Conservation (phyloP, 2,329 filamentous ascomycete genomes). For the Xylariaceae sp. region DNA sequence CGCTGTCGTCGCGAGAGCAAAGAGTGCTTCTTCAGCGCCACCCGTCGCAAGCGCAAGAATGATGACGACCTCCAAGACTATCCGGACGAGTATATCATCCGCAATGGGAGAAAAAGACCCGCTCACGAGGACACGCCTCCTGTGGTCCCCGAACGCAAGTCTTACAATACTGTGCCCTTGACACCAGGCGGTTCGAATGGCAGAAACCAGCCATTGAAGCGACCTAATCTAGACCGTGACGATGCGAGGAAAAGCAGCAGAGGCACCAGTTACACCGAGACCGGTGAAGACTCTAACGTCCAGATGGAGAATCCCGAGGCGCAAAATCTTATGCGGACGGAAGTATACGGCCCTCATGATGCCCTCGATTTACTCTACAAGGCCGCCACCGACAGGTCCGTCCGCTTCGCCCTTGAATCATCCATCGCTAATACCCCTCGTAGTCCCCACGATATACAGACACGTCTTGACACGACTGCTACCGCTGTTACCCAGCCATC, state of each 20-base stretch:
- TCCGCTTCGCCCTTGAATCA: constrained; percentile 13
- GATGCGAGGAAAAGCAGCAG: constrained; percentile 29
- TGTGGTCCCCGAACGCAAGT: constrained; percentile 33
- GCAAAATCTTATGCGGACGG: constrained; percentile 59
- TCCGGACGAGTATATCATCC: constrained; percentile 63
- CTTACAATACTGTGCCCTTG: constrained; percentile 54
- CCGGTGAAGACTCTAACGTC: constrained; percentile 52
- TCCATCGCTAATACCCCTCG: constrained; percentile 16
- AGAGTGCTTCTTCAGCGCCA: constrained; percentile 95
- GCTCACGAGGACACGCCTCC: constrained; percentile 44
- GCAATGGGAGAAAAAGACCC: constrained; percentile 69
- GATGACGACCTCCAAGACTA: constrained; percentile 56
- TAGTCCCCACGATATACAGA: constrained; percentile 25
- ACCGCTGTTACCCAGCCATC: constrained; percentile 21
- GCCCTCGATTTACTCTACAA: constrained; percentile 88
- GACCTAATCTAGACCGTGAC: constrained; percentile 45
- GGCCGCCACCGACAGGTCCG: constrained; percentile 64
- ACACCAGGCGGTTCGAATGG: constrained; percentile 64
- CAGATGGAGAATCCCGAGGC: constrained; percentile 63
- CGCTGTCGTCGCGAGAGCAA: constrained; percentile 93
- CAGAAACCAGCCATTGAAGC: constrained; percentile 60
- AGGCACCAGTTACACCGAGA: constrained; percentile 25
- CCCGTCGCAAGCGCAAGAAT: constrained; percentile 83
- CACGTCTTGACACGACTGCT: constrained; percentile 19
- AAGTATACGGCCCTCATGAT: constrained; percentile 88